phyloP scores from a whole-genome alignment of 371 early-diverging fungal genomes.

The Mucor piriformis region DNA sequence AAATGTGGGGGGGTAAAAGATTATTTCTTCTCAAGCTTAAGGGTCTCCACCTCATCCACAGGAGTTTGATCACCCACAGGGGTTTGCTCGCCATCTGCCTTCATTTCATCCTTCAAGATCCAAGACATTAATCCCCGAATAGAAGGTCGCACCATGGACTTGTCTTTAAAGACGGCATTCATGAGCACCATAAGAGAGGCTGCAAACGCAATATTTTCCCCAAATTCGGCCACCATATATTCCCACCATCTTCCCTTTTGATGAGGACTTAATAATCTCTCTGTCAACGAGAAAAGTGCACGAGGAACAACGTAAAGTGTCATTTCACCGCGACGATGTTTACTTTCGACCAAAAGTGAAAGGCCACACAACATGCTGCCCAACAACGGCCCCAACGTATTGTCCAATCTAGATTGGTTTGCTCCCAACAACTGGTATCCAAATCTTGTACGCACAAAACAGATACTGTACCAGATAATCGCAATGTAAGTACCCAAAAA shows the following conservation, averaged over 20 bases:
- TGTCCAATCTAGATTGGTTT: conserved; percentile 40
- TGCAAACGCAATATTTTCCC: conserved; percentile 46
- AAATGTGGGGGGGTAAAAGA: too few species aligned
- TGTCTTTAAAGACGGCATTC: conserved; percentile 48
- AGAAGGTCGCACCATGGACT: conserved; percentile 53
- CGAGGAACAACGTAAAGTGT: conserved; percentile 64
- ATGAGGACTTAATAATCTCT: conserved; percentile 49
- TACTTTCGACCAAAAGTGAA: conserved; percentile 61
- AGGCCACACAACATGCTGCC: conserved; percentile 65
- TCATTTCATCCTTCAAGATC: conserved; percentile 48
- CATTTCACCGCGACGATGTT: conserved; percentile 66
- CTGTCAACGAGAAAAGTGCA: conserved; percentile 57
- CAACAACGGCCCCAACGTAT: conserved; percentile 54
- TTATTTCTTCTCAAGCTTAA: conserved; percentile 6
- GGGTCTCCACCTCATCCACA: conserved; percentile 2
- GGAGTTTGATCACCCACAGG: conserved; percentile 4
- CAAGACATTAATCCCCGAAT: conserved; percentile 58
- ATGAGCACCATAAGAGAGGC: conserved; percentile 42
- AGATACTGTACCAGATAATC: conserved; percentile 64
- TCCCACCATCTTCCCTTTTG: conserved; percentile 46
- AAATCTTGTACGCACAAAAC: conserved; percentile 56
- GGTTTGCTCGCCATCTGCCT: conserved; percentile 6
- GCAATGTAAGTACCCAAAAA: conserved; percentile 66
- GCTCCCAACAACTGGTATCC: conserved; percentile 47
- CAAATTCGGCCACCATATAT: conserved; percentile 24